Conservation (phyloP, 306 rosid genomes). For the Ormosia emarginata region DNA sequence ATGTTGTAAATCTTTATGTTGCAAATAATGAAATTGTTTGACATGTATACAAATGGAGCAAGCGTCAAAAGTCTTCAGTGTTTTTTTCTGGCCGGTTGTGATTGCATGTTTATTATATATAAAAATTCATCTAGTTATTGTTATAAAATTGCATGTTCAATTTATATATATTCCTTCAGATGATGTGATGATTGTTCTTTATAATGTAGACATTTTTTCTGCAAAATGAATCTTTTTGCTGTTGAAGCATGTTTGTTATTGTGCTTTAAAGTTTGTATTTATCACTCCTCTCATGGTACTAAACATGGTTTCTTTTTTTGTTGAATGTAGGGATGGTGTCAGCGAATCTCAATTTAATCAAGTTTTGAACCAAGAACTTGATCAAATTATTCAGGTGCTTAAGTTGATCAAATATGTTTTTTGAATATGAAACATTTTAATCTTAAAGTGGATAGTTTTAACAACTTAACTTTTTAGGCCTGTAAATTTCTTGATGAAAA, state of each 20-base stretch:
- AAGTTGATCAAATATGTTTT: background rate
- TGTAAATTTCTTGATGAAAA: slow-evolving; percentile 81
- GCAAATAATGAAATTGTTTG: background rate
- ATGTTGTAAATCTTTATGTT: background rate
- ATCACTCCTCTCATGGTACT: background rate
- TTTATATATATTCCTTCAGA: background rate
- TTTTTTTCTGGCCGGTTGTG: too few relatives aligned
- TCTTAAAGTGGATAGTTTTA: background rate
- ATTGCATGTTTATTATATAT: too few relatives aligned
- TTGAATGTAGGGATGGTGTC: slow-evolving; percentile 78
- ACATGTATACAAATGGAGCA: too few relatives aligned
- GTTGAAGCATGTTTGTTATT: background rate
- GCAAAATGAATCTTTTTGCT: too few relatives aligned
- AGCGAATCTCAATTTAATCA: slow-evolving; percentile 91
- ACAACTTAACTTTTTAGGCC: slow-evolving; percentile 36
- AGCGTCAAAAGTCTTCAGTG: too few relatives aligned
- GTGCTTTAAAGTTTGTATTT: background rate
- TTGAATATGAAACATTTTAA: background rate
- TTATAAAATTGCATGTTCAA: background rate
- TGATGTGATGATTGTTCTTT: background rate
- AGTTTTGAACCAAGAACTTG: slow-evolving; percentile 76
- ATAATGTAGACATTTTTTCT: background rate
- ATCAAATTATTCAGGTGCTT: slow-evolving; percentile 75
- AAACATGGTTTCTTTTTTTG: background rate
- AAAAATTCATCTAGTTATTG: background rate